Percentiles rank a stretch among this genome's conserved stretches.
Evolutionary conservation across 2,329 filamentous ascomycete genomes (phyloP).

Genomic region (Colletotrichum costaricense): DNA sequence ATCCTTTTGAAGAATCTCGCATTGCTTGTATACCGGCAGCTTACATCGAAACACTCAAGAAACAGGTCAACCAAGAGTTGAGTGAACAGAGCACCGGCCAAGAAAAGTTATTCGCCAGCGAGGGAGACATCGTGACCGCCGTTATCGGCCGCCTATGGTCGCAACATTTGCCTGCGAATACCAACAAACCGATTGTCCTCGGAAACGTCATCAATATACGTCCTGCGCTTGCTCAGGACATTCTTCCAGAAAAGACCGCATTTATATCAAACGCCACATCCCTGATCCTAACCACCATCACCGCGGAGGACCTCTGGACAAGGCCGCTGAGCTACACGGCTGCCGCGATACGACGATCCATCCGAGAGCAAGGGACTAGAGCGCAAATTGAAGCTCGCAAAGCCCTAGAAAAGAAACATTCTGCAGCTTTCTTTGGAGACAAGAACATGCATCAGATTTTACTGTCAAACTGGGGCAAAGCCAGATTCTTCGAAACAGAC

Average conservation of each 20-base stretch:
- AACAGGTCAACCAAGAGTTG: conserved; percentile 26
- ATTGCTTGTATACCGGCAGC: neutral
- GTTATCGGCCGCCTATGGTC: conserved; percentile 46
- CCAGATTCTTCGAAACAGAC: conserved; percentile 47
- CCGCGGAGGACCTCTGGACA: conserved; percentile 31
- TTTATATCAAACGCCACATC: conserved; percentile 5
- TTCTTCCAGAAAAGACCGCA: neutral
- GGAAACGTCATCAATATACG: conserved; percentile 29
- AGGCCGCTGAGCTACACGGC: conserved; percentile 43
- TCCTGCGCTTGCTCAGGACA: neutral
- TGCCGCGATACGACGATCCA: conserved; percentile 42
- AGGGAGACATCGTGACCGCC: conserved; percentile 55
- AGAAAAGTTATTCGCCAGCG: conserved; percentile 51
- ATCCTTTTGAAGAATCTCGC: neutral
- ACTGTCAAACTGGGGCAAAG: conserved; percentile 52
- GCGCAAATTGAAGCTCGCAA: conserved; percentile 42
- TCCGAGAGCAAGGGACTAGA: conserved; percentile 47
- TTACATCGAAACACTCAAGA: conserved; percentile 37
- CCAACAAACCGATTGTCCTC: conserved; percentile 36
- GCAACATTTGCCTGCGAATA: conserved; percentile 21
- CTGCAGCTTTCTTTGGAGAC: conserved; percentile 43
- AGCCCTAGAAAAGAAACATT: conserved; percentile 25
- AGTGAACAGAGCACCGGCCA: neutral
- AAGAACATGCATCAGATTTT: conserved; percentile 43
- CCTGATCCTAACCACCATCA: conserved; percentile 34